Evolutionary conservation across 2,329 filamentous ascomycete genomes (phyloP).

Genomic region (Basipetospora chlamydospora): DNA sequence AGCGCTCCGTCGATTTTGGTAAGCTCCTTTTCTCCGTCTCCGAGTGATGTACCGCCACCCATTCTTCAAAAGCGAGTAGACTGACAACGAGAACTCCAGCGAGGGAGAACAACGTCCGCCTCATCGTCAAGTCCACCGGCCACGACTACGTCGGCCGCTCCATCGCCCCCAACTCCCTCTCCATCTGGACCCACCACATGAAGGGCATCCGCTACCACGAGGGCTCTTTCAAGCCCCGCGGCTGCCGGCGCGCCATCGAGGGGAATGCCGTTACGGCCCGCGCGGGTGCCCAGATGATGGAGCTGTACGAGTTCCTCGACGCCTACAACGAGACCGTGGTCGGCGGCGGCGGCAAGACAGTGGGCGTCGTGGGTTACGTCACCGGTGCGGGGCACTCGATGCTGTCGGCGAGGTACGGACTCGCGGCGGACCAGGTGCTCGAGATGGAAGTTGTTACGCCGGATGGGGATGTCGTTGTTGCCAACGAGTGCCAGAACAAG

Average conservation of each 20-base stretch:
- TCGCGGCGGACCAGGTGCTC: slow-evolving; percentile 49
- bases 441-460: slow-evolving; percentile 43
- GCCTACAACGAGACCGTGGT: slow-evolving; percentile 33
- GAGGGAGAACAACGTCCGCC: slow-evolving; percentile 25
- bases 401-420: slow-evolving; percentile 35
- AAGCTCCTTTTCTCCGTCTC: no score
- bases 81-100: slow-evolving; percentile 13
- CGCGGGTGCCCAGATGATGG: slow-evolving; percentile 35
- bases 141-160: slow-evolving; percentile 31
- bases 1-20: slow-evolving; percentile 19
- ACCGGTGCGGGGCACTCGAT: slow-evolving; percentile 47
- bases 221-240: slow-evolving; percentile 25
- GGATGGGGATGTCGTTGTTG: slow-evolving; percentile 30
- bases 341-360: slow-evolving; percentile 37
- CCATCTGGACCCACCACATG: slow-evolving; percentile 38
- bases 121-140: slow-evolving; percentile 25
- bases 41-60: no score
- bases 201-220: slow-evolving; percentile 22
- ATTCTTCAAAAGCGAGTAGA: neutral
- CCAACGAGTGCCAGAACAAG: slow-evolving; percentile 34
- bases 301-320: slow-evolving; percentile 30
- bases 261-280: slow-evolving; percentile 36
- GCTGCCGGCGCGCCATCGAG: slow-evolving; percentile 24
- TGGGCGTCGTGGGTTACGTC: slow-evolving; percentile 45
- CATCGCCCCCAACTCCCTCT: slow-evolving; percentile 33